phyloP scores from a whole-genome alignment of 2,329 filamentous ascomycete genomes.

The Apiospora phragmitis region DNA sequence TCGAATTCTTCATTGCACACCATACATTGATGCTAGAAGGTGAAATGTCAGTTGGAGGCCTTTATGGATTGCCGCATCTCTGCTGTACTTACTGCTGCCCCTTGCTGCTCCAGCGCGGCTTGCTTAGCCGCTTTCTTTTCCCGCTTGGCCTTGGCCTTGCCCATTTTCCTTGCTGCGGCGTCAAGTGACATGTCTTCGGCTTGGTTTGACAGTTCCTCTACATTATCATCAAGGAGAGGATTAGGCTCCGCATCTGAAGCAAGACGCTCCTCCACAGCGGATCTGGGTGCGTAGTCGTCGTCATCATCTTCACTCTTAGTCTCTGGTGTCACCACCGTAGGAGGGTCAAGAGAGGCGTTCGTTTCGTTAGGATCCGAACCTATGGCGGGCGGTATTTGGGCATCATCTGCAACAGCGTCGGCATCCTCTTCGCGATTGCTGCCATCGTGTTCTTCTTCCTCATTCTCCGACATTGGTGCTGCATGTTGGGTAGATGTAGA shows the following conservation, averaged over 20 bases:
- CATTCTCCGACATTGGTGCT: slow-evolving; percentile 12
- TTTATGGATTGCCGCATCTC: background rate
- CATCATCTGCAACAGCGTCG: background rate
- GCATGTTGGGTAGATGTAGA: slow-evolving; percentile 5
- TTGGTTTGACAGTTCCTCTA: slow-evolving; percentile 9
- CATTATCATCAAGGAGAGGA: slow-evolving; percentile 15
- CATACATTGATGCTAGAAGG: slow-evolving; percentile 41
- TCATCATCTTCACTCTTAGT: slow-evolving; percentile 26
- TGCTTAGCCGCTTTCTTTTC: slow-evolving; percentile 48
- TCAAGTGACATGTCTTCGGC: slow-evolving; percentile 31
- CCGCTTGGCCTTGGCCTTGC: slow-evolving; percentile 53
- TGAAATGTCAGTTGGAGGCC: background rate
- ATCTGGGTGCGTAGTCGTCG: slow-evolving; percentile 50
- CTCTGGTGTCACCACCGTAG: background rate
- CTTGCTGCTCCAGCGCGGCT: slow-evolving; percentile 34
- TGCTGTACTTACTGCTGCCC: slow-evolving; percentile 35
- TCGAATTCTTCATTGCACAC: slow-evolving; percentile 48
- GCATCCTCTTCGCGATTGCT: background rate
- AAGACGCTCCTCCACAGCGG: slow-evolving; percentile 43
- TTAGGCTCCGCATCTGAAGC: slow-evolving; percentile 16
- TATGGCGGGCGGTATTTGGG: background rate
- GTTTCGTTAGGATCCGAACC: background rate
- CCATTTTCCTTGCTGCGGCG: slow-evolving; percentile 41
- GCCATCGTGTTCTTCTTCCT: slow-evolving; percentile 7
- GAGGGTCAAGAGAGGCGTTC: background rate